Conservation (phyloP, 2,329 filamentous ascomycete genomes). For the Cryoendolithus antarcticus region DNA sequence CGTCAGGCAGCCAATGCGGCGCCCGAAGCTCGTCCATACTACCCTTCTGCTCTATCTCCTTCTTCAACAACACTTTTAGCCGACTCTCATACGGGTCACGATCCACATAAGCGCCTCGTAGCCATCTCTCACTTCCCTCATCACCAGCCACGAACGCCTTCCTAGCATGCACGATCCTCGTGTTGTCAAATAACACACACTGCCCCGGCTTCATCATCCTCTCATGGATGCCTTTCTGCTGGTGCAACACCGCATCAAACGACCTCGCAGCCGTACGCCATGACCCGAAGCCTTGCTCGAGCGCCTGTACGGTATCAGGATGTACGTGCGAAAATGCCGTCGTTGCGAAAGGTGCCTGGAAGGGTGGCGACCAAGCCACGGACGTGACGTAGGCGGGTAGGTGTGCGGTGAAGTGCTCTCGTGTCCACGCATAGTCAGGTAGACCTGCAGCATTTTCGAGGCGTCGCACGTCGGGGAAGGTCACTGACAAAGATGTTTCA, state of each 20-base stretch:
- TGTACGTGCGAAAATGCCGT: background rate
- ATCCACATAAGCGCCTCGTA: constrained; percentile 76
- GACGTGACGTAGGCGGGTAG: constrained; percentile 14
- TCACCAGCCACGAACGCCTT: constrained; percentile 59
- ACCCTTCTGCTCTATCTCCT: background rate
- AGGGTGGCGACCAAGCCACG: constrained; percentile 26
- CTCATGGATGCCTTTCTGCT: constrained; percentile 49
- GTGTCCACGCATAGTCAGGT: background rate
- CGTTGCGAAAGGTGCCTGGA: constrained; percentile 19
- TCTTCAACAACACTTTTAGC: constrained; percentile 13
- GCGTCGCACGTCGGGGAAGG: background rate
- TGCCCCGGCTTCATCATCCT: constrained; percentile 67
- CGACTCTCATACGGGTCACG: constrained; percentile 45
- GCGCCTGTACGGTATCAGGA: background rate
- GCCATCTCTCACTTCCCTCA: constrained; percentile 53
- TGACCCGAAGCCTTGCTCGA: constrained; percentile 8
- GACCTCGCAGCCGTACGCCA: constrained; percentile 40
- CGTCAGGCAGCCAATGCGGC: too few relatives aligned
- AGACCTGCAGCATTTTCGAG: background rate
- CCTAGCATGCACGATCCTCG: constrained; percentile 72
- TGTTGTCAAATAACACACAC: constrained; percentile 88
- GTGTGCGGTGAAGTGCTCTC: background rate
- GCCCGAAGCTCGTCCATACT: too few relatives aligned
- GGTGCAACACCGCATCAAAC: constrained; percentile 51
- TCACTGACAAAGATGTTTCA: background rate